Evolutionary conservation across 1,139 yeast species (phyloP), one percentile per base, ranked within the genome.

Genomic region (Yamadazyma dendronema): DNA sequence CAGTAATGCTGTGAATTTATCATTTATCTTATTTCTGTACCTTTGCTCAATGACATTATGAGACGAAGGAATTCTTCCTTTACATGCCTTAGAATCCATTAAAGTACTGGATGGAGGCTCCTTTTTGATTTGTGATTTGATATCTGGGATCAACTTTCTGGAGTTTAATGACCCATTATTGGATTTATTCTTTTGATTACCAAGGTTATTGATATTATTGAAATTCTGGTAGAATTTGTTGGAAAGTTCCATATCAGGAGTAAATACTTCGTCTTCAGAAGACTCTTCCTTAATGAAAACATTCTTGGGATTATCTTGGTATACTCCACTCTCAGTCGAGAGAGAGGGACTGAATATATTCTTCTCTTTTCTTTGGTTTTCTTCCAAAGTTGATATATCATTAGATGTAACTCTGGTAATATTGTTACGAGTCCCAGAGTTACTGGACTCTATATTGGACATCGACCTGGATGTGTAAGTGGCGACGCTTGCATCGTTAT

Each of bases 21-120:
- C 73, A 46, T 69, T 70, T 42, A 70, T 69, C 42, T 67, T 69
- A 51, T 70, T 68, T 39, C 76, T 50, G 50, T 69, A 69, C 37
- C 76, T 46, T 47, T 70, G 76, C 43, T 70, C 76, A 37, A 70
- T 68, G 4, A 70, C 63, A 41, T 69, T 70, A 52, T 70, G 76
- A 4, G 73, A 63, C 1, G 69, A 62, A 38, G 61, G 63, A 22
- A 55, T 51, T 29, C 38, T 43, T 7, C 60, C 52, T 32, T 46
- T 34, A 16, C 33, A 24, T 3, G 22, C 11, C 25, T n/a, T n/a
- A n/a, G n/a, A n/a, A n/a, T n/a, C n/a, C n/a, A n/a, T n/a, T n/a
- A n/a, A n/a, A n/a, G n/a, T n/a, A n/a, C n/a, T n/a, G n/a, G n/a
- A n/a, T n/a, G n/a, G n/a, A n/a, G n/a, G n/a, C 14, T 15, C 6